These are phyloP conservation scores for Colletotrichum brevisporum DNA, from an alignment of 2,329 filamentous ascomycete genomes.

Conservation along the genomic window DNA sequence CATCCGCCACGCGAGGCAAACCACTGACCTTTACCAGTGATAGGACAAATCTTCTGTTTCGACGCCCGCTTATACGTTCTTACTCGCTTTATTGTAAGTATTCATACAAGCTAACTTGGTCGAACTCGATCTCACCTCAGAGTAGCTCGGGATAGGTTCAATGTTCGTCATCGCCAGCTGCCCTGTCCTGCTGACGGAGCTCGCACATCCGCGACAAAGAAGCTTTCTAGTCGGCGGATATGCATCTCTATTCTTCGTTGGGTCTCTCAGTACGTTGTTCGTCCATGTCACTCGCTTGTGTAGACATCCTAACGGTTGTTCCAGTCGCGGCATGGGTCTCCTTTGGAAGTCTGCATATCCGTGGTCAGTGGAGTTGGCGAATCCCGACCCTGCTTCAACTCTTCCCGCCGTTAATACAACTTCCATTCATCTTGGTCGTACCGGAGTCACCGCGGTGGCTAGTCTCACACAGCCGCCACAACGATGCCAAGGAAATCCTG, in stretches of 20 bases:
- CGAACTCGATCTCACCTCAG: background rate
- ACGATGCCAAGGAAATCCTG: conserved; percentile 60
- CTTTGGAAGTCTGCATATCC: conserved; percentile 10
- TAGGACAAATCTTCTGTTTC: conserved; percentile 17
- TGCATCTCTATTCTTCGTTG: conserved; percentile 4
- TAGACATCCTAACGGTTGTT: background rate
- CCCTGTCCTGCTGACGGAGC: conserved; percentile 11
- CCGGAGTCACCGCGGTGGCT: conserved; percentile 61
- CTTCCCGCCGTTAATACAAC: conserved; percentile 55
- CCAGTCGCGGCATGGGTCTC: conserved; percentile 12
- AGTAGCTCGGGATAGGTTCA: conserved; percentile 5
- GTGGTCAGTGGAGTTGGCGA: conserved; percentile 54
- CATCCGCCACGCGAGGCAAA: too few species aligned
- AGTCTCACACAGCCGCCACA: conserved; percentile 60
- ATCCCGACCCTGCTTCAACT: conserved; percentile 63
- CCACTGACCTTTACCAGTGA: background rate
- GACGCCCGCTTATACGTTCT: conserved; percentile 5
- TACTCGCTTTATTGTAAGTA: conserved; percentile 17
- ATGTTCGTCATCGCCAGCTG: background rate
- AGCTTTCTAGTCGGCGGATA: conserved; percentile 5
- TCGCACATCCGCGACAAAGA: conserved; percentile 14
- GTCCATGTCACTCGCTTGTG: background rate
- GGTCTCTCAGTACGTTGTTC: background rate
- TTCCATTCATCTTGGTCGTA: conserved; percentile 48
- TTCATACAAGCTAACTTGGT: background rate